These are phyloP conservation scores for Chytriomyces sp. DNA, from an alignment of 192 early-diverging fungal species.

Conservation along the genomic window DNA sequence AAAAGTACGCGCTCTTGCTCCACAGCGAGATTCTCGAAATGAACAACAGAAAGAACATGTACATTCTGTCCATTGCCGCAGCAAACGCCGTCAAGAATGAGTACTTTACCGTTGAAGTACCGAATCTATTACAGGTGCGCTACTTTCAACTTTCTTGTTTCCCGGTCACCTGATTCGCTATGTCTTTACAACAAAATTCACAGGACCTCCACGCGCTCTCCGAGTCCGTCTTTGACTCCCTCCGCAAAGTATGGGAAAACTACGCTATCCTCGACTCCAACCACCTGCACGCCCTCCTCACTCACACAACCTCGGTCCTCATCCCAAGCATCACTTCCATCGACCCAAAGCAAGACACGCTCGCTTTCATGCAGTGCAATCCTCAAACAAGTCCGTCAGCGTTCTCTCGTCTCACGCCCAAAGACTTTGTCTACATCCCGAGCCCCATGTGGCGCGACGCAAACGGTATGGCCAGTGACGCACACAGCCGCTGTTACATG, in stretches of 20 bases:
- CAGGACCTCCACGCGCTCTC: constrained; percentile 70
- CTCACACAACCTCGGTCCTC: constrained; percentile 39
- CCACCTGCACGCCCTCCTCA: neutral
- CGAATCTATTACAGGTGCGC: constrained; percentile 62
- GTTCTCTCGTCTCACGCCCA: constrained; percentile 8
- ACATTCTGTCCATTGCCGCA: constrained; percentile 65
- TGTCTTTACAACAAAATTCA: neutral
- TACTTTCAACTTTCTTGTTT: neutral
- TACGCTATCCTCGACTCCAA: constrained; percentile 57
- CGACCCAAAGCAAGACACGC: constrained; percentile 59
- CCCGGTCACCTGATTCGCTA: neutral
- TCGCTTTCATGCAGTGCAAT: constrained; percentile 28
- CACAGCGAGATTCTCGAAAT: constrained; percentile 70
- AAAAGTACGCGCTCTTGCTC: constrained; percentile 52
- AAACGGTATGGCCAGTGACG: constrained; percentile 60
- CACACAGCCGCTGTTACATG: constrained; percentile 64
- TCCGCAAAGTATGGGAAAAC: constrained; percentile 59
- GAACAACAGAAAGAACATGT: constrained; percentile 72
- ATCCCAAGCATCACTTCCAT: constrained; percentile 46
- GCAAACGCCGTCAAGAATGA: constrained; percentile 68
- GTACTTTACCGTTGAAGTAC: constrained; percentile 69
- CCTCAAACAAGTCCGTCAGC: constrained; percentile 23
- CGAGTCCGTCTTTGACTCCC: constrained; percentile 54
- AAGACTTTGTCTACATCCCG: constrained; percentile 44
- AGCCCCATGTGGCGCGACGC: constrained; percentile 50